phyloP scores from a whole-genome alignment of 805 yeast genomes.

The Maudiozyma barnettii region DNA sequence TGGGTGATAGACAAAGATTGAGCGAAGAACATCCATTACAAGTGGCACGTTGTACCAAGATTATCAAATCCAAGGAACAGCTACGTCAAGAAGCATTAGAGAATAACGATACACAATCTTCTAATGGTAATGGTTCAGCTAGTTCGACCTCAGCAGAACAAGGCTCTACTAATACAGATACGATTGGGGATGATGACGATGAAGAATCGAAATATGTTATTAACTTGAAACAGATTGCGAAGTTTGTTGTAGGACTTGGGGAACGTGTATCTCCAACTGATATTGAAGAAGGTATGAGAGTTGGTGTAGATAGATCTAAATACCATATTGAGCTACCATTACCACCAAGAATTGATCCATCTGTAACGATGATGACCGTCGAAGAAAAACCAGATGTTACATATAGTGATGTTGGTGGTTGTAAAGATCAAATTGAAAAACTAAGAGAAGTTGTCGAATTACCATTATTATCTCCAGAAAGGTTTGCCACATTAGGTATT shows the following conservation, averaged over 20 bases:
- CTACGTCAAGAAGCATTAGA: constrained; percentile 5
- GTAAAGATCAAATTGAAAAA: constrained; percentile 96
- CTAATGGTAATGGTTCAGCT: not conserved
- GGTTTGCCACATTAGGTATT: constrained; percentile 92
- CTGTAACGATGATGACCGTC: constrained; percentile 99
- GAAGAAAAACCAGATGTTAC: constrained; percentile 99
- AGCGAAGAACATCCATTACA: constrained; percentile 92
- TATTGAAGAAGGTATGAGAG: constrained; percentile 99
- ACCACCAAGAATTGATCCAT: constrained; percentile 96
- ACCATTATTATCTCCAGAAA: constrained; percentile 88
- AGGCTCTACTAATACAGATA: constrained; percentile 5
- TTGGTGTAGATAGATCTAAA: constrained; percentile 95
- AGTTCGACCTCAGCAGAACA: constrained; percentile 6
- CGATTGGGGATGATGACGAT: constrained; percentile 46
- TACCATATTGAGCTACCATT: constrained; percentile 94
- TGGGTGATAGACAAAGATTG: constrained; percentile 91
- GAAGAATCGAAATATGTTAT: constrained; percentile 89
- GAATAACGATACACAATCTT: not conserved
- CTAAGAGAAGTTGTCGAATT: constrained; percentile 92
- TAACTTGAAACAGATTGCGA: constrained; percentile 95
- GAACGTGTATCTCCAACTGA: constrained; percentile 97
- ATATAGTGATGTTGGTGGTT: constrained; percentile 96
- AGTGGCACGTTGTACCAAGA: constrained; percentile 97
- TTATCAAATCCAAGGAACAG: constrained; percentile 53
- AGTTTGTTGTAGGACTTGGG: constrained; percentile 92